Base-by-base conservation (phyloP, 2,329 filamentous ascomycete species). In the Biscogniauxia sp. region DNA sequence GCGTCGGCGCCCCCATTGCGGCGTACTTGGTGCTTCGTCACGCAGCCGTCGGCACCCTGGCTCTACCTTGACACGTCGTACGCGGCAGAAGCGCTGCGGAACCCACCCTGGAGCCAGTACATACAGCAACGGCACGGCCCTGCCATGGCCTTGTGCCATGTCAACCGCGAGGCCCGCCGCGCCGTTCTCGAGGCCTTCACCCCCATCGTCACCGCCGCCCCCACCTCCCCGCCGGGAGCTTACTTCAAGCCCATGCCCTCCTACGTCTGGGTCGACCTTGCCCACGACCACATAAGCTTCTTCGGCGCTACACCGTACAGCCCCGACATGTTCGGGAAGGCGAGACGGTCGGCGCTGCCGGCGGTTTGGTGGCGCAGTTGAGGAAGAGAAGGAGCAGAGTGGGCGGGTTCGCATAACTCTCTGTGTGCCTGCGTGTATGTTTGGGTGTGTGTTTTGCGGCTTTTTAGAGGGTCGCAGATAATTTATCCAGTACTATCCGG, bases 331-430 rank as follows among this genome's bases (percentile, higher is more conserved):
- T 65, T 61, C 7, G 64, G 62, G 17, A 50, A 57, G 59, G 64
- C 64, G 3, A 60, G 64, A 20, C 51, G 37, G 41, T 49, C 55
- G 19, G 61, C 59, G 20, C 23, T 52, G 51, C 51, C 51, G 51
- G 51, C 51, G 11, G 23, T 52, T 74, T 72, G 66, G 71, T 71
- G 9, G 72, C 72, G n/a, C 55, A 58, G 3, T 70, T 23, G 15
- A 64, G 66, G 51, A 64, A 66, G 51, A 69, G 63, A 52, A 64
- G 73, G n/a, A 68, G 41, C 7, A 32, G 28, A 7, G 28, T 8
- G 28, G 13, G 37, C 7, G 37, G 5, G 37, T 45, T 17, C 11
- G 13, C 2, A 3, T 23, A 15, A 3, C 37, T n/a, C 37, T n/a
- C 17, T n/a, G 37, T 45, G 37, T 45, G 37, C n/a, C 15, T 45